Base-by-base conservation (phyloP, 2,329 filamentous ascomycete genomes). In the Trichoderma oligosporum region DNA sequence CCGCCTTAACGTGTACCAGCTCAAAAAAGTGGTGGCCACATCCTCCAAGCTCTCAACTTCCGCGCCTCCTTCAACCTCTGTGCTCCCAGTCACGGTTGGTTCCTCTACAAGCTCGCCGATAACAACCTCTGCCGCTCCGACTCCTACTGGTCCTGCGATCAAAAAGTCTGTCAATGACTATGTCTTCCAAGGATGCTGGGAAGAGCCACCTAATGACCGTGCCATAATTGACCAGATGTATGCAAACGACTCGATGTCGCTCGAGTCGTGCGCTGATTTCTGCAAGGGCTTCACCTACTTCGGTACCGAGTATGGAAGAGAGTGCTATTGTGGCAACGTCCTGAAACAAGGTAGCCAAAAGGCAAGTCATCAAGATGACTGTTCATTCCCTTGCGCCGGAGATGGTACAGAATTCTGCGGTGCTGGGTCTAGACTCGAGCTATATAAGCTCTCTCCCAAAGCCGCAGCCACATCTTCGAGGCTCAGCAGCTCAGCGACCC, bases 271-370 rank as follows among this genome's bases (percentile, higher is more conserved):
- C 29, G 66, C 68, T 0, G 39, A 56, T 1, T 71, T 68, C 51
- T 74, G 72, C 14, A 58, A 63, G 2, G 64, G 62, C 2, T 69
- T 59, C 20, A 61, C 52, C 0, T 73, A 68, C 56, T 73, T 73
- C 44, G 72, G 70, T 0, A 57, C 62, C 3, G 70, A 73, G 25
- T 74, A 74, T 29, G 71, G 68, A 3, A 54, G 70, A 0, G 71
- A 76, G 54, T 76, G 73, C 52, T 76, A 69, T 47, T 76, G 73
- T 27, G 73, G 73, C 0, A 67, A 73, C 20, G 58, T 45, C 1
- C 59, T 74, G 3, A 67, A 66, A 2, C 56, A 60, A 0, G 69
- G 67, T 4, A 68, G 67, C 18, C 59, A 61, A 14, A 61, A 66
- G 29, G 68, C 69, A 0, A 47, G 55, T 5, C 66, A 69, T 20